Conservation (phyloP, 1,139 yeast genomes). For the Geotrichum restrictum region DNA sequence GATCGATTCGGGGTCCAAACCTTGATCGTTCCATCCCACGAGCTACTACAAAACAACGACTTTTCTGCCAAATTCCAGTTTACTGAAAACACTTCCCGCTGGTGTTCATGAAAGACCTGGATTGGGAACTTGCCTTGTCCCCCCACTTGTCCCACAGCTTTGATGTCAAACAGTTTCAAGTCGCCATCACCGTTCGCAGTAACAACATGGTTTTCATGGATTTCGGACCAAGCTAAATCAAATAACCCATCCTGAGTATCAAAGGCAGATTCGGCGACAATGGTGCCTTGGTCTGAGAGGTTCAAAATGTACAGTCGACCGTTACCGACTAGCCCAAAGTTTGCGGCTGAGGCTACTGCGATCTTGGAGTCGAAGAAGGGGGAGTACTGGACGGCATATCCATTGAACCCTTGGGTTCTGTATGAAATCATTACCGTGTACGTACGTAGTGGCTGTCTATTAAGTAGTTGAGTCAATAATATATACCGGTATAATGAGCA, state of each 20-base stretch:
- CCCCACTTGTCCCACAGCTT: slow-evolving; percentile 34
- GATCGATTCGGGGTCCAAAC: slow-evolving; percentile 63
- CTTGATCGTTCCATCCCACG: slow-evolving; percentile 91
- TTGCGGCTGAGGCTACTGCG: slow-evolving; percentile 88
- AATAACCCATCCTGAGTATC: slow-evolving; percentile 93
- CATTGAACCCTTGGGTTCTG: slow-evolving; percentile 78
- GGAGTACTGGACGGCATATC: slow-evolving; percentile 83
- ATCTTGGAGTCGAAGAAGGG: slow-evolving; percentile 86
- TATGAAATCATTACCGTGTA: slow-evolving; percentile 56
- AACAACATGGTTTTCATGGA: slow-evolving; percentile 78
- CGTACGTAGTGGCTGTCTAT: neutral
- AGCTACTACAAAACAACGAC: slow-evolving; percentile 63
- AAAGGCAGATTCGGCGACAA: slow-evolving; percentile 56
- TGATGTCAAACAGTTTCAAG: slow-evolving; percentile 72
- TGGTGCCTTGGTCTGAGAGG: slow-evolving; percentile 61
- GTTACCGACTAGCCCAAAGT: slow-evolving; percentile 91
- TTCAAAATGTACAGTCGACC: slow-evolving; percentile 72
- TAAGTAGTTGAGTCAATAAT: too few species aligned
- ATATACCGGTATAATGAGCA: neutral
- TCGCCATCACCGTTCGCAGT: slow-evolving; percentile 90
- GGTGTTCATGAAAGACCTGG: slow-evolving; percentile 72
- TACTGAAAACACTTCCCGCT: slow-evolving; percentile 79
- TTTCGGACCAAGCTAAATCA: slow-evolving; percentile 85
- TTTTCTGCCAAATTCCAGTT: slow-evolving; percentile 86
- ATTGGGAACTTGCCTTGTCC: slow-evolving; percentile 56